phyloP scores from a whole-genome alignment of 2,329 filamentous ascomycete genomes.

The Fusarium pseudocircinatum region DNA sequence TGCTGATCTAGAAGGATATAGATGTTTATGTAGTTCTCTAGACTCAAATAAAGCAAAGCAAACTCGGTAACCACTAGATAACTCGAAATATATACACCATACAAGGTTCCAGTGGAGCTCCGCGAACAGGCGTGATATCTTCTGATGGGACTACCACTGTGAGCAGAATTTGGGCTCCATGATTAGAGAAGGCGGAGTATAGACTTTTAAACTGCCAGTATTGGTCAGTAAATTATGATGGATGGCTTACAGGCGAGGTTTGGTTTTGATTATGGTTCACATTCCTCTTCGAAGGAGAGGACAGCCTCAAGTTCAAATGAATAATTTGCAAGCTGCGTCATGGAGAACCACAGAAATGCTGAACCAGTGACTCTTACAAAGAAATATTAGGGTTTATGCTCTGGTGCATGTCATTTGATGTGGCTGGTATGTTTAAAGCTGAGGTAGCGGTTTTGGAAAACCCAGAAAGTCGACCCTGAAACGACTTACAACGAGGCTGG shows the following conservation, averaged over 20 bases:
- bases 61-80: not conserved
- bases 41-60: not conserved
- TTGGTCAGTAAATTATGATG: not conserved
- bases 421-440: not conserved
- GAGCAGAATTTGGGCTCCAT: not conserved
- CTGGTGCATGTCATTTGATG: not conserved
- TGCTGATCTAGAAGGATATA: too few species aligned
- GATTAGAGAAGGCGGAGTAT: too few species aligned
- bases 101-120: not conserved
- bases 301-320: not conserved
- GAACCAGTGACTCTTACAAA: not conserved
- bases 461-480: not conserved
- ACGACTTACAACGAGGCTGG: too few species aligned
- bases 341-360: not conserved
- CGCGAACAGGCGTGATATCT: not conserved
- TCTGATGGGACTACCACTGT: not conserved
- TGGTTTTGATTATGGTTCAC: not conserved
- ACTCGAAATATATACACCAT: too few species aligned
- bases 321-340: not conserved
- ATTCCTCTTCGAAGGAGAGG: not conserved
- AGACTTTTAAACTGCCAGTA: too few species aligned
- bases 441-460: not conserved
- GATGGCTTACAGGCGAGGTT: not conserved
- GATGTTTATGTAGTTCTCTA: too few species aligned
- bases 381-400: too few species aligned